Percentiles rank a stretch among this genome's conserved stretches.
These are phyloP conservation scores for Plasmopara muralis DNA, from an alignment of 352 stramenopile genomes.

Conservation along the genomic window DNA sequence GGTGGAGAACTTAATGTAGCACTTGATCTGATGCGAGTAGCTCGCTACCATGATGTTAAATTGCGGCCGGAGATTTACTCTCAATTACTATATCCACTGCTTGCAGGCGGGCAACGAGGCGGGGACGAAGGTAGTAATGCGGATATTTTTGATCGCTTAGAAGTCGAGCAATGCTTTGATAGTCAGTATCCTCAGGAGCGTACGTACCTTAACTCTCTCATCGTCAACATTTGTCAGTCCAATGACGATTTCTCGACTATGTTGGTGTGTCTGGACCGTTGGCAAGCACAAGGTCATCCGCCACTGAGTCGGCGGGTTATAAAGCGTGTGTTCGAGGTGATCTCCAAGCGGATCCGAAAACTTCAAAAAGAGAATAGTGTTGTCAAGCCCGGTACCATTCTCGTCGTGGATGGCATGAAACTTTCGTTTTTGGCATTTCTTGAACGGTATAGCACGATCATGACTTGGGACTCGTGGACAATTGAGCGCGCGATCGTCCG, in stretches of 20 bases:
- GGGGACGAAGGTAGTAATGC: constrained; percentile 20
- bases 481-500: constrained; percentile 46
- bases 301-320: constrained; percentile 42
- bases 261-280: constrained; percentile 54
- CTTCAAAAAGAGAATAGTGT: constrained; percentile 19
- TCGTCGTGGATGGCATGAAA: constrained; percentile 38
- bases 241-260: constrained; percentile 56
- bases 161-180: constrained; percentile 62
- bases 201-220: constrained; percentile 38
- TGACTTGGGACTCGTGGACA: constrained; percentile 48
- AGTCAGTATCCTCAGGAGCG: constrained; percentile 34
- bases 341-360: constrained; percentile 44
- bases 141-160: constrained; percentile 39
- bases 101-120: constrained; percentile 28
- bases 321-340: constrained; percentile 52
- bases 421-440: constrained; percentile 55
- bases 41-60: constrained; percentile 30
- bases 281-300: constrained; percentile 33
- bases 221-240: constrained; percentile 64
- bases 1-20: constrained; percentile 41
- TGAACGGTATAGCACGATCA: constrained; percentile 39
- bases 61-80: constrained; percentile 56
- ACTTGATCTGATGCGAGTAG: constrained; percentile 39
- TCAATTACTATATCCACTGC: constrained; percentile 54
- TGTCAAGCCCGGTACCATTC: constrained; percentile 13